phyloP scores from a whole-genome alignment of 1,139 yeast genomes.

The Debaryomyces singareniensis region DNA sequence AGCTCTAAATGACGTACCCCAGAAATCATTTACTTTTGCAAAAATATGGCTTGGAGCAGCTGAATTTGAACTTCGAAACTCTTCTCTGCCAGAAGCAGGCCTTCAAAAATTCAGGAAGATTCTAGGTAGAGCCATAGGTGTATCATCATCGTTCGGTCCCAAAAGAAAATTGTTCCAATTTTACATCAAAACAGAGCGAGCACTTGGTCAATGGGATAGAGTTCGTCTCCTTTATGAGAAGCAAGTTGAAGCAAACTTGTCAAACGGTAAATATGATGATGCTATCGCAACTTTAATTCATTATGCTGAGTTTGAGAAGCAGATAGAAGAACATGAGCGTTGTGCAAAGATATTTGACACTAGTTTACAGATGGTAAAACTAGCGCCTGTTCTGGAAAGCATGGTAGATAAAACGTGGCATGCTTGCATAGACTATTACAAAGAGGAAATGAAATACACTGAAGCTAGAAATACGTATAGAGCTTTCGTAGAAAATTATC shows the following conservation, averaged over 20 bases:
- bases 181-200: constrained; percentile 56
- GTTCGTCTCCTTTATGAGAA: constrained; percentile 69
- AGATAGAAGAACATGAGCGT: constrained; percentile 65
- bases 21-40: constrained; percentile 55
- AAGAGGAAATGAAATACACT: constrained; percentile 52
- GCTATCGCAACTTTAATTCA: constrained; percentile 25
- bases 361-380: constrained; percentile 24
- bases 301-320: constrained; percentile 64
- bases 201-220: constrained; percentile 69
- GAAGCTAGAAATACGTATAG: constrained; percentile 52
- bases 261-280: constrained; percentile 33
- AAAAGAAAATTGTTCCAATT: constrained; percentile 53
- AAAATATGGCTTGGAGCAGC: constrained; percentile 71
- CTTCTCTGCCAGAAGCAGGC: constrained; percentile 14
- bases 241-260: constrained; percentile 51
- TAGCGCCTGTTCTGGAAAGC: constrained; percentile 10
- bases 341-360: constrained; percentile 56
- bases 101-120: constrained; percentile 56
- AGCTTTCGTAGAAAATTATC: constrained; percentile 28
- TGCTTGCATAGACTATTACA: constrained; percentile 51
- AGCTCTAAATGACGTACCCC: constrained; percentile 49
- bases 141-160: constrained; percentile 33
- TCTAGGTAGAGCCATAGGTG: constrained; percentile 69
- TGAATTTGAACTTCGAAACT: constrained; percentile 66
- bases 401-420: constrained; percentile 31